Evolutionary conservation across 768 basidiomycete species (phyloP).

Genomic region (Obba rivulosa): DNA sequence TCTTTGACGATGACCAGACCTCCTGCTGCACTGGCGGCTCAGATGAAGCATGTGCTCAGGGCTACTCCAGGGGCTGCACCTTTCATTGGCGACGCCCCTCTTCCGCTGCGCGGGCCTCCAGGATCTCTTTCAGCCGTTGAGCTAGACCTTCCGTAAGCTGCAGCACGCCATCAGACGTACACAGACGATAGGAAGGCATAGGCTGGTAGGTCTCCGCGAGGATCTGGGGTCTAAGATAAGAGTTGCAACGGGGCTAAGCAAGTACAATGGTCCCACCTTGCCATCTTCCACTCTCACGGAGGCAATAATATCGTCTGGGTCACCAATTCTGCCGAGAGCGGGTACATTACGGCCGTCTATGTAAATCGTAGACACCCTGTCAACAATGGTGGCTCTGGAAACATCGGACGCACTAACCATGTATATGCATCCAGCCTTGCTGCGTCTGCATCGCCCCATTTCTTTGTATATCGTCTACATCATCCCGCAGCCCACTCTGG

Average conservation of each 20-base stretch:
- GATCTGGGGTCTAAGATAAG: conserved; percentile 37
- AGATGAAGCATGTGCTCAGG: no score
- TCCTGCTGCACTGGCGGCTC: no score
- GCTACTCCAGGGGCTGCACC: neutral
- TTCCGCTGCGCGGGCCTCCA: conserved; percentile 25
- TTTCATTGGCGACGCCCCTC: neutral
- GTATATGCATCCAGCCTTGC: conserved; percentile 86
- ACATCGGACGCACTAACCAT: conserved; percentile 34
- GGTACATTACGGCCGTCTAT: conserved; percentile 73
- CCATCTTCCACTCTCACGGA: conserved; percentile 69
- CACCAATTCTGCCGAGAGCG: conserved; percentile 67
- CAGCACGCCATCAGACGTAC: conserved; percentile 67
- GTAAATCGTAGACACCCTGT: no score
- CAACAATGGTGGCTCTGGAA: no score
- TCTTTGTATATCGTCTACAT: conserved; percentile 59
- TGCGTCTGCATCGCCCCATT: conserved; percentile 61
- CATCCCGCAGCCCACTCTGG: conserved; percentile 37
- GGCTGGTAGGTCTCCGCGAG: conserved; percentile 68
- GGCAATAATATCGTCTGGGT: conserved; percentile 80
- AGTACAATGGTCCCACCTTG: conserved; percentile 36
- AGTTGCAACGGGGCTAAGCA: neutral
- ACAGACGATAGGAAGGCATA: conserved; percentile 81
- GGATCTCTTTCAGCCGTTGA: conserved; percentile 35
- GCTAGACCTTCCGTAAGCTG: conserved; percentile 67
- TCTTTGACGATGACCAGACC: no score